Evolutionary conservation across 345 rosid genomes (phyloP).

Genomic region (Sisymbrium irio): DNA sequence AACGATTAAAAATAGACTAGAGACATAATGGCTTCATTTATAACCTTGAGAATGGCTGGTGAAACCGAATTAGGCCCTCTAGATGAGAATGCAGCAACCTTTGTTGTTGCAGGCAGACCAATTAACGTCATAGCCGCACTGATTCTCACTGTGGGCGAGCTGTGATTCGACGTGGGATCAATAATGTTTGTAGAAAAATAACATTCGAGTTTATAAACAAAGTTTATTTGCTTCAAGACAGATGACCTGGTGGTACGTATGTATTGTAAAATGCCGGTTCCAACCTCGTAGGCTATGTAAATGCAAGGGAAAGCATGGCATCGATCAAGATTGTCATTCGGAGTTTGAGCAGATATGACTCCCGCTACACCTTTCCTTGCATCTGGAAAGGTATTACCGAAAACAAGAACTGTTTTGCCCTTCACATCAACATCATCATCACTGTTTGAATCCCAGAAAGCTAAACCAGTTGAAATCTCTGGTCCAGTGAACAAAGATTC

Average conservation of each 20-base stretch:
- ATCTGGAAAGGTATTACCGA: not conserved
- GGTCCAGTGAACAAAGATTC: slow-evolving; percentile 33
- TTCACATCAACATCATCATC: not conserved
- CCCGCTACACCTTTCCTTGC: slow-evolving; percentile 24
- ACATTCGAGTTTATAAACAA: not conserved
- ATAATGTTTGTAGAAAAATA: slow-evolving; percentile 3
- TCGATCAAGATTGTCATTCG: not conserved
- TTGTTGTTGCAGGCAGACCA: slow-evolving; percentile 33
- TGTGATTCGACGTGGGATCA: slow-evolving; percentile 26
- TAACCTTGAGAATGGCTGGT: slow-evolving; percentile 61
- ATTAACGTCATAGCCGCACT: slow-evolving; percentile 34
- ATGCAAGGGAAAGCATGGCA: slow-evolving; percentile 15
- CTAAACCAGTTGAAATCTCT: slow-evolving; percentile 22
- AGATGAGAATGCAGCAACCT: slow-evolving; percentile 38
- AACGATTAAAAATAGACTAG: not conserved
- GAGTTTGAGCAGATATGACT: slow-evolving; percentile 26
- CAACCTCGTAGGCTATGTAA: slow-evolving; percentile 27
- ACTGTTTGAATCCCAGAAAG: not conserved
- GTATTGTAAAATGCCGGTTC: slow-evolving; percentile 35
- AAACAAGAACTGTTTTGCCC: slow-evolving; percentile 27
- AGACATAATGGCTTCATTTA: not conserved
- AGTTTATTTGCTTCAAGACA: too few species aligned
- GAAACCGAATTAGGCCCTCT: slow-evolving; percentile 58
- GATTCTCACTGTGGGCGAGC: slow-evolving; percentile 31
- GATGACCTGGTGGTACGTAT: slow-evolving; percentile 33